Evolutionary conservation across 768 basidiomycete species (phyloP), one percentile per base, ranked within the genome.

Genomic region (Galerina sulciceps): DNA sequence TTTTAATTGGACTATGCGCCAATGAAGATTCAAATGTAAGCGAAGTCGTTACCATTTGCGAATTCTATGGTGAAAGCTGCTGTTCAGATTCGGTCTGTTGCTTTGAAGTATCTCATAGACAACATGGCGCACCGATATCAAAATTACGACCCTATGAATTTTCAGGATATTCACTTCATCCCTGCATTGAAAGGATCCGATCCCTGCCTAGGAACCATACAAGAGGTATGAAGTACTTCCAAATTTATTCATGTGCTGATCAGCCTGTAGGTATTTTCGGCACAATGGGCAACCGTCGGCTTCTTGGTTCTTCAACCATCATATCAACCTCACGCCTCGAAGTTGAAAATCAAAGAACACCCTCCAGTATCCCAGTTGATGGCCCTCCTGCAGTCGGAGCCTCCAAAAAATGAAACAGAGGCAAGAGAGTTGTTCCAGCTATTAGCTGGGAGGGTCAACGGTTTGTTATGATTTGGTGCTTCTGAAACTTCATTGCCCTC

Each of bases 81-180:
- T 50, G 4, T 8, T 10, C 15, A 80, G 65, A 71, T 83, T 37
- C 85, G 85, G n/a, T 65, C 76, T 5, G 71, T 75, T 10, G 94
- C 94, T 0, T 76, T 98, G 54, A 86, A 87, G 55, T 99, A 96
- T 74, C 80, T 98, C 34, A 73, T 96, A 44, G 88, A 93, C 50
- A 90, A 96, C 65, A 78, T 88, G 26, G 69, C 76, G 8, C 78
- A 75, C 0, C 82, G 82, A 55, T 96, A 91, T 67, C 67, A 72
- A 1, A 75, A 83, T 40, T 90, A 91, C 61, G 76, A 83, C 43
- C 79, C 85, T n/a, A 68, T 75, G 13, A 67, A 79, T 11, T 90
- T 85, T 61, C 73, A 77, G 4, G 75, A 86, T 22, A 67, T 90
- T 9, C 76, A 89, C 0, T 99, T 92, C 74, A 84, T 99, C 44